A percentile compares a stretch with the other conserved stretches of the same genome.
phyloP scores from a whole-genome alignment of 2,329 filamentous ascomycete species.

The Fusarium sp. region DNA sequence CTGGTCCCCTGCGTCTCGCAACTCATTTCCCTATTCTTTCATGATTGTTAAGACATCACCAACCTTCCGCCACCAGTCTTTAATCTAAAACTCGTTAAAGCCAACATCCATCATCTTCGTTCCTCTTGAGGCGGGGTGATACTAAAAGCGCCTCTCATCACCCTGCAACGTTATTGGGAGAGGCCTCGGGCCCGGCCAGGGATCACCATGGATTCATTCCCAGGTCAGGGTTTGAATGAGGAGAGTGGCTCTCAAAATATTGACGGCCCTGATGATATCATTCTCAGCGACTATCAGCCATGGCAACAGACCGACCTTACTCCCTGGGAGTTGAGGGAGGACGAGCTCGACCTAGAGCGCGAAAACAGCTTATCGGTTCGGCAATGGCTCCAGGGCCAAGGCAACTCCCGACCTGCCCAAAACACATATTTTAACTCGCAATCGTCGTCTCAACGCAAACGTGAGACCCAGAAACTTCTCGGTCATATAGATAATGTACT shows the following conservation, averaged over 20 bases:
- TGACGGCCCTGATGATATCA: constrained; percentile 22
- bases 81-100: constrained; percentile 6
- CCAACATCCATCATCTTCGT: constrained; percentile 21
- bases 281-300: constrained; percentile 9
- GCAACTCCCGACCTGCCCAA: constrained; percentile 28
- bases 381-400: constrained; percentile 24
- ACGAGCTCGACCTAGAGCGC: constrained; percentile 6
- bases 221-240: constrained; percentile 1
- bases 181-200: constrained; percentile 4
- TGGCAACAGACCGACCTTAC: constrained; percentile 8
- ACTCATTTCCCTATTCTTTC: constrained; percentile 8
- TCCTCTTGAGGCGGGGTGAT: constrained; percentile 26
- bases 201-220: constrained; percentile 15
- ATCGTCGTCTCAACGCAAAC: constrained; percentile 21
- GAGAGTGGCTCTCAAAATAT: constrained; percentile 11
- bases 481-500: constrained; percentile 27
- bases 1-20: constrained; percentile 12
- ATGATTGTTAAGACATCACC: constrained; percentile 12
- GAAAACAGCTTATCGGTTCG: constrained; percentile 8
- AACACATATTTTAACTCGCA: constrained; percentile 26
- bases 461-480: constrained; percentile 14
- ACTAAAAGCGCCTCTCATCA: constrained; percentile 21
- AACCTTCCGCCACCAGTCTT: constrained; percentile 13
- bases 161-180: constrained; percentile 29
- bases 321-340: constrained; percentile 17